Conservation (phyloP, 177 flowering plant genomes). For the Vitis hybrid region DNA sequence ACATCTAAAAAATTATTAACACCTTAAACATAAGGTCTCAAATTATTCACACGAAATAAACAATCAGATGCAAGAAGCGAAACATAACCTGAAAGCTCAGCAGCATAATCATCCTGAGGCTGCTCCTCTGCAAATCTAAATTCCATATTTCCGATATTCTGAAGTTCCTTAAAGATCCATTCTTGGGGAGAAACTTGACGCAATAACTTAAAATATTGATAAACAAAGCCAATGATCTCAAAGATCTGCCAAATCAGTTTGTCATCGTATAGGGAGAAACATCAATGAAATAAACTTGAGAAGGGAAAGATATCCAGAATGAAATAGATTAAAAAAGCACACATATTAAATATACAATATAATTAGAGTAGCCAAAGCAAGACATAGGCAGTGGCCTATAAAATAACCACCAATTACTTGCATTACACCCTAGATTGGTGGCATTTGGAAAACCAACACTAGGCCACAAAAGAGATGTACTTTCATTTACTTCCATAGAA, state of each 20-base stretch:
- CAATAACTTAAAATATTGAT: conserved; percentile 84
- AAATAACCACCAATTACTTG: too few relatives aligned
- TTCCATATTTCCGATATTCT: conserved; percentile 92
- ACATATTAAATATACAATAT: neutral
- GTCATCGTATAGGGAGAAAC: neutral
- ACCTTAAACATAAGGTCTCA: neutral
- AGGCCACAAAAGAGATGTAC: too few relatives aligned
- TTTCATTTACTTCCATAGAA: too few relatives aligned
- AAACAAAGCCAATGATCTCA: conserved; percentile 81
- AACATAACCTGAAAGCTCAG: conserved; percentile 83
- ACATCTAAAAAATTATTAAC: neutral
- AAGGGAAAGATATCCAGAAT: neutral
- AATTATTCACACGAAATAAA: neutral
- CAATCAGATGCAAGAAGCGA: conserved; percentile 1
- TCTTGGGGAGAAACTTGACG: conserved; percentile 67
- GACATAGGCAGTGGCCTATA: neutral
- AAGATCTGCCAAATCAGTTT: conserved; percentile 44
- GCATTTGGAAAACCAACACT: too few relatives aligned
- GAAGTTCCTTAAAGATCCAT: conserved; percentile 95
- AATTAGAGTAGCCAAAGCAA: neutral
- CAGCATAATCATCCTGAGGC: conserved; percentile 97
- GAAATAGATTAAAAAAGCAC: too few relatives aligned
- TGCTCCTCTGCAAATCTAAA: conserved; percentile 95
- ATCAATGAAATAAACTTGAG: neutral
- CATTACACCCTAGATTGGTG: too few relatives aligned